Conservation (phyloP, 352 stramenopile species). For the Phytophthora constricta region DNA sequence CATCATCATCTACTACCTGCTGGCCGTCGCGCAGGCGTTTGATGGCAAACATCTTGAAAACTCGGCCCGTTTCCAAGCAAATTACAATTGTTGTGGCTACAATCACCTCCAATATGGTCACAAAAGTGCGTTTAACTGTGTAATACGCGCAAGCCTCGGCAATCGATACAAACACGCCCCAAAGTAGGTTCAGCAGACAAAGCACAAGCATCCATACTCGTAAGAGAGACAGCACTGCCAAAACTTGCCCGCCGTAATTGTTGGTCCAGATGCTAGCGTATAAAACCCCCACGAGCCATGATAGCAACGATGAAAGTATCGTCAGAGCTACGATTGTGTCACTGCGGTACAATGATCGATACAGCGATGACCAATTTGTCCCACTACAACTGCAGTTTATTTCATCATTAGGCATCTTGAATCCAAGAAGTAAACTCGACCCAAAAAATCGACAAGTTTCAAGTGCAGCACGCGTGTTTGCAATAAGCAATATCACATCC, state of each 20-base stretch:
- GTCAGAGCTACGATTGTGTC: slow-evolving; percentile 45
- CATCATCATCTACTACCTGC: slow-evolving; percentile 35
- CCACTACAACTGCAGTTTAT: slow-evolving; percentile 14
- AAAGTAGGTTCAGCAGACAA: slow-evolving; percentile 46
- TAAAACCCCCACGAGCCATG: slow-evolving; percentile 56
- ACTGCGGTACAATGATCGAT: slow-evolving; percentile 64
- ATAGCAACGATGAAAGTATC: slow-evolving; percentile 49
- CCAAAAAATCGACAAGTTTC: slow-evolving; percentile 48
- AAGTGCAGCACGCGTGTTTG: slow-evolving; percentile 34
- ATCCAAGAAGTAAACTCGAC: slow-evolving; percentile 32
- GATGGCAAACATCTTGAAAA: slow-evolving; percentile 36
- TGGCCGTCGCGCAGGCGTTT: slow-evolving; percentile 53
- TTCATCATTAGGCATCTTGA: slow-evolving; percentile 9
- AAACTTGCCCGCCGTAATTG: slow-evolving; percentile 20
- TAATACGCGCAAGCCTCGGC: slow-evolving; percentile 52
- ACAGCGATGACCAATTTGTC: slow-evolving; percentile 53
- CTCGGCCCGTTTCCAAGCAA: slow-evolving; percentile 22
- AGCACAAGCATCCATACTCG: slow-evolving; percentile 63
- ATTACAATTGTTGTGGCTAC: slow-evolving; percentile 34
- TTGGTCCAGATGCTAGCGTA: slow-evolving; percentile 58
- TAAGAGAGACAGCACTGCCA: slow-evolving; percentile 44
- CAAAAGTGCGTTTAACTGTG: slow-evolving; percentile 44
- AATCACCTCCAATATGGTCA: slow-evolving; percentile 50
- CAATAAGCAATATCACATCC: slow-evolving; percentile 46
- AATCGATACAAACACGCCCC: slow-evolving; percentile 35